Evolutionary conservation across 305 asterid genomes (phyloP).

Genomic region (Stenogyne calaminthoides): DNA sequence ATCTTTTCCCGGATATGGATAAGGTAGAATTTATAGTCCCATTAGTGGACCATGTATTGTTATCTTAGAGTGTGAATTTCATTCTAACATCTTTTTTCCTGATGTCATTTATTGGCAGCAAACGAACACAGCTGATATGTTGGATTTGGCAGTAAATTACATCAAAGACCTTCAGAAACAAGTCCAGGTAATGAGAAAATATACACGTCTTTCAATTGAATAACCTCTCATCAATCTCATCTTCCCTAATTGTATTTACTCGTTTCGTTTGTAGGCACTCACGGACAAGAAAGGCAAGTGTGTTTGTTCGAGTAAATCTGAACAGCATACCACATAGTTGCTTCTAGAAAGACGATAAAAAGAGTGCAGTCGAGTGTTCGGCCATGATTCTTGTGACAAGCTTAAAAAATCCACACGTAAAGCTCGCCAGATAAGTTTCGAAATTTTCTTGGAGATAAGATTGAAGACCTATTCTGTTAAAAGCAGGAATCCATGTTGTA

Average conservation of each 20-base stretch:
- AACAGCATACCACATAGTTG: slow-evolving; percentile 15
- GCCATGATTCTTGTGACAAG: background rate
- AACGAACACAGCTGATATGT: slow-evolving; percentile 86
- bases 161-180: slow-evolving; percentile 78
- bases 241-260: slow-evolving; percentile 19
- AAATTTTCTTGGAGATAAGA: background rate
- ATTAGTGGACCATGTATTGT: background rate
- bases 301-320: slow-evolving; percentile 50
- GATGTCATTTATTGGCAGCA: slow-evolving; percentile 50
- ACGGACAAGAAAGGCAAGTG: slow-evolving; percentile 60
- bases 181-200: slow-evolving; percentile 53
- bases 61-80: background rate
- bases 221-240: slow-evolving; percentile 32
- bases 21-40: slow-evolving; percentile 52
- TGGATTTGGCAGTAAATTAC: slow-evolving; percentile 79
- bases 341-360: background rate
- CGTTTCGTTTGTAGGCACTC: slow-evolving; percentile 47
- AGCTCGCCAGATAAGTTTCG: background rate
- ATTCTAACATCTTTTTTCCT: background rate
- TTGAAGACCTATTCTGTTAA: background rate
- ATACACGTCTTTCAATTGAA: slow-evolving; percentile 6
- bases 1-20: slow-evolving; percentile 85
- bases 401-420: background rate
- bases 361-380: background rate
- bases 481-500: slow-evolving; percentile 2